Base-by-base conservation (phyloP, 2,329 filamentous ascomycete genomes). In the Phialophora expanda region DNA sequence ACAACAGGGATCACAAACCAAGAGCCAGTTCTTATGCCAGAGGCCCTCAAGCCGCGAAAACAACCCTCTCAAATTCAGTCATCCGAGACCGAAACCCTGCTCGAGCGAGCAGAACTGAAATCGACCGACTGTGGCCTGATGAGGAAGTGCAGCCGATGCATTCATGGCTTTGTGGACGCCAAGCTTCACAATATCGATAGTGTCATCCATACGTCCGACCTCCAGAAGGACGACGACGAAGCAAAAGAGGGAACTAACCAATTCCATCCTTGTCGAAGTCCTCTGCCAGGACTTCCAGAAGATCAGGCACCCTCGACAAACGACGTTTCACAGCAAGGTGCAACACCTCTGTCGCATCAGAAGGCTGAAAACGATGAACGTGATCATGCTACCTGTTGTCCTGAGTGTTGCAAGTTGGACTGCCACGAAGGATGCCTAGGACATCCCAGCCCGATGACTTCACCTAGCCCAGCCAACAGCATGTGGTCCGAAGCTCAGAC, bases 381-480 rank as follows among this genome's bases (percentile, higher is more conserved):
- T 26, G 66, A 71, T 57, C 71, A 73, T 59, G 44, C 51, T 1
- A 65, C 51, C 26, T 73, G 71, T 51, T 72, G 70, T 41, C 70
- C 70, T 8, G 65, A 68, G 34, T 73, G 71, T 54, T 73, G 71
- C 56, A 66, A 65, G 48, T 57, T 61, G 17, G 70, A 70, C 48
- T 71, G 67, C 66, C 71, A 73, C 59, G 70, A 65, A 56, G 66
- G 70, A 9, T 73, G 71, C 61, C 60, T 73, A 4, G 71, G 71
- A 38, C 71, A 73, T 62, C 60, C 68, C 12, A 71, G 70, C 59
- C 69, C 69, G 22, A 61, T 34, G 46, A 30, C 64, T 32, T 64
- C 57, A 12, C 38, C 56, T 28, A 60, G 57, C 59, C 62, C 65
- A 24, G 62, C 51, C 6, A 65, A 65, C 53, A 67, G 57, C 44